Base-by-base conservation (phyloP, 352 stramenopile genomes). In the Globisporangium alternatum region DNA sequence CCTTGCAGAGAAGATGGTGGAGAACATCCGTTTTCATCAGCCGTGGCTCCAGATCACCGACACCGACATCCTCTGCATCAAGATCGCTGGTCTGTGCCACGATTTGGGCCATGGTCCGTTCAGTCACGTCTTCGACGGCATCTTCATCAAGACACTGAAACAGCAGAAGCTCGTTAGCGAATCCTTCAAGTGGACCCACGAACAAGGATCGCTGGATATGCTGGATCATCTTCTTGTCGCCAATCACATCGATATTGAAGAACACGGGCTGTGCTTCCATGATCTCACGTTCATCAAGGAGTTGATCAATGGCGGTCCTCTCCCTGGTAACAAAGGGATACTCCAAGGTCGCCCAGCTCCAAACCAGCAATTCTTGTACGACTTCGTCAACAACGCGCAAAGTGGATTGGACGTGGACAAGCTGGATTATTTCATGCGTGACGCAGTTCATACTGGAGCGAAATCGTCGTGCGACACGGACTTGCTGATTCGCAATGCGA, bases 341-440 rank as follows among this genome's bases (percentile, higher is more conserved):
- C 62, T 88, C 1, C 57, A 53, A n/a, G 83, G 83, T 37, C 77
- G 85, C 0, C 72, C 77, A 4, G 68, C 65, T 52, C 68, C 69
- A 10, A 57, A 77, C 21, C 74, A 89, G 44, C 65, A 62, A 1
- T 97, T 96, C 56, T 59, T 97, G 41, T 97, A 97, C 68, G 81
- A 96, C 63, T 84, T 97, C 60, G 88, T 97, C 28, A 96, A 95
- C 60, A 97, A 97, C 63, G 71, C 86, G 3, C 73, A 84, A 17
- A 96, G 83, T 45, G 88, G 87, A 12, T 68, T 97, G 0, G 90
- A 97, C 48, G 88, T 96, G 8, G 90, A 97, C 74, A 97, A 97
- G 66, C 72, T 97, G 2, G 90, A 97, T 62, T 97, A 97, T 56
- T 95, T 96, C 51, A 78, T 94, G 69, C 83, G 90, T 8, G 90